phyloP scores from a whole-genome alignment of 768 basidiomycete species.

The Daedaleopsis sinensis region DNA sequence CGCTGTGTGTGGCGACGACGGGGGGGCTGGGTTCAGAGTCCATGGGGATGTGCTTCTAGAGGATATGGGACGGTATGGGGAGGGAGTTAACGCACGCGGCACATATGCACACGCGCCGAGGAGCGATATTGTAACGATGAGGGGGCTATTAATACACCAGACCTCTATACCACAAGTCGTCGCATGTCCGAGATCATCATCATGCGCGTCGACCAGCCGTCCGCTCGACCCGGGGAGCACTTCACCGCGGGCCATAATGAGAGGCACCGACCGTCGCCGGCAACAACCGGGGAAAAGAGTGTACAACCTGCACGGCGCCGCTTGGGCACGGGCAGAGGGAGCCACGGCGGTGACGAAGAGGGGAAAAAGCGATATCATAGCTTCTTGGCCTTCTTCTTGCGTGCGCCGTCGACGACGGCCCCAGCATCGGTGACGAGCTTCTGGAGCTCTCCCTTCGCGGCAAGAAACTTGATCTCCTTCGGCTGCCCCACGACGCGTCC shows the following conservation, averaged over 20 bases:
- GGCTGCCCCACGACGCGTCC: conserved; percentile 54
- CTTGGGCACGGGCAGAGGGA: not conserved
- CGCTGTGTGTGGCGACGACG: not conserved
- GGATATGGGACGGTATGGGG: not conserved
- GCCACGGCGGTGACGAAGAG: not conserved
- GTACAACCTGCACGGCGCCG: conserved; percentile 10
- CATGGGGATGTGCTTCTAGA: conserved; percentile 4
- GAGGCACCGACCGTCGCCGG: conserved; percentile 6
- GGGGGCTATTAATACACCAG: conserved; percentile 13
- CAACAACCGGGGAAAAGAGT: conserved; percentile 6
- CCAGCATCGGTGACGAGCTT: conserved; percentile 57
- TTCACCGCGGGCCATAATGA: conserved; percentile 8
- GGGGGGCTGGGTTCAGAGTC: not conserved
- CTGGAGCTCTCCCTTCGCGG: conserved; percentile 54
- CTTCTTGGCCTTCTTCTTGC: conserved; percentile 49
- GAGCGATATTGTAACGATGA: conserved; percentile 12
- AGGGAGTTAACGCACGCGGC: conserved; percentile 12
- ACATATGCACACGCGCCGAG: conserved; percentile 7
- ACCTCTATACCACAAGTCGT: conserved; percentile 21
- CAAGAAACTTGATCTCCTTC: conserved; percentile 52
- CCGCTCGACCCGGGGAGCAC: conserved; percentile 16
- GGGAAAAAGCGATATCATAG: conserved; percentile 9
- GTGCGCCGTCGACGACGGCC: conserved; percentile 54
- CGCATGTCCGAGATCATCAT: conserved; percentile 6
- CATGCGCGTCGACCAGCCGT: conserved; percentile 9